phyloP scores from a whole-genome alignment of 1,284 basidiomycete species.

The Boletellus deceptivus region DNA sequence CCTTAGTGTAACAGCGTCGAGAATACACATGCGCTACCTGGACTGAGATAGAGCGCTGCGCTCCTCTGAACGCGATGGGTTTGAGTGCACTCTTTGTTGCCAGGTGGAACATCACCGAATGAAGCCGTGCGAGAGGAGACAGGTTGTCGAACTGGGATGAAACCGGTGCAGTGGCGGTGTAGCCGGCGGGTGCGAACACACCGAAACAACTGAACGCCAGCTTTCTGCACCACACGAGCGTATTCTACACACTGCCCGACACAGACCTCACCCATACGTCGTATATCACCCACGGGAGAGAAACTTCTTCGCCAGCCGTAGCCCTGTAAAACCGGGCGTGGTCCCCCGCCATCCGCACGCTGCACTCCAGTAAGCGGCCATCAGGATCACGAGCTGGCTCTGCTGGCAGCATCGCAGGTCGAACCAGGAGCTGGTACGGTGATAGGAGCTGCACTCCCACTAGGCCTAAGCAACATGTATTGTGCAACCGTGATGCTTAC shows the following conservation, averaged over 20 bases:
- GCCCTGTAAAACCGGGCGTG: conserved; percentile 38
- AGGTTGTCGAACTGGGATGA: conserved; percentile 8
- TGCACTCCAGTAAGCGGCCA: conserved; percentile 36
- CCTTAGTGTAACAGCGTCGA: conserved; percentile 23
- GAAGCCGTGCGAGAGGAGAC: background rate
- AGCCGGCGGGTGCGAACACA: background rate
- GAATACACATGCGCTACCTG: conserved; percentile 44
- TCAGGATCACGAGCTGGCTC: background rate
- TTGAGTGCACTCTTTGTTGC: conserved; percentile 28
- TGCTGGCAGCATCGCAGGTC: conserved; percentile 1
- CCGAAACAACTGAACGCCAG: too few relatives aligned
- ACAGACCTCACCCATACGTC: conserved; percentile 45
- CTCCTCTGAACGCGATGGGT: conserved; percentile 25
- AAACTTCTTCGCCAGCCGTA: conserved; percentile 30
- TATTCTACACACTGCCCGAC: conserved; percentile 3
- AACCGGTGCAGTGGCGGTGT: conserved; percentile 1
- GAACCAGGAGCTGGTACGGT: conserved; percentile 10
- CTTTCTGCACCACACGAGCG: background rate
- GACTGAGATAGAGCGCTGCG: conserved; percentile 55
- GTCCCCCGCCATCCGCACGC: conserved; percentile 21
- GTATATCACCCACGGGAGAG: conserved; percentile 43
- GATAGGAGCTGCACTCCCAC: conserved; percentile 15
- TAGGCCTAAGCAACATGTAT: background rate
- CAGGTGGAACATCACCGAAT: conserved; percentile 26
- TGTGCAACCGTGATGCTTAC: conserved; percentile 32